A percentile compares a stretch with the other conserved stretches of the same genome.
Conservation (phyloP, 495 filamentous ascomycete genomes). For the Aspergillus nanangensis region DNA sequence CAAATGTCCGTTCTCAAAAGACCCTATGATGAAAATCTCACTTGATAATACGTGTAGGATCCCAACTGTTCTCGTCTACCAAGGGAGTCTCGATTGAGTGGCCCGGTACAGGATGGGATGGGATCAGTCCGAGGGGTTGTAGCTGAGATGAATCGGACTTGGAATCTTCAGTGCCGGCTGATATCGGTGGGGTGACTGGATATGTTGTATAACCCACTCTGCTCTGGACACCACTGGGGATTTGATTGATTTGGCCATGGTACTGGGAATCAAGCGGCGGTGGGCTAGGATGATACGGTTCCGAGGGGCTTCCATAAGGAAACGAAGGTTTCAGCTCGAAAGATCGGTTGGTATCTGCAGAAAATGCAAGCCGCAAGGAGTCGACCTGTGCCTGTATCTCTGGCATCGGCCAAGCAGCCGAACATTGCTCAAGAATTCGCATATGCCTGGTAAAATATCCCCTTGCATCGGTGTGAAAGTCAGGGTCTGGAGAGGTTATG, state of each 20-base stretch:
- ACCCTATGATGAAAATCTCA: conserved; percentile 40
- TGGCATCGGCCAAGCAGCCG: conserved; percentile 80
- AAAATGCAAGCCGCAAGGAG: conserved; percentile 87
- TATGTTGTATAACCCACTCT: conserved; percentile 72
- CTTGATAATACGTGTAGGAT: conserved; percentile 91
- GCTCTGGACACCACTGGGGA: conserved; percentile 39
- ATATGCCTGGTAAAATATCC: conserved; percentile 94
- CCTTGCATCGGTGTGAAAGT: conserved; percentile 76
- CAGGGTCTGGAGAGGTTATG: conserved; percentile 88
- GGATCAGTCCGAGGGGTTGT: conserved; percentile 74
- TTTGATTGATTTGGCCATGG: conserved; percentile 29
- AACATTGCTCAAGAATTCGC: conserved; percentile 87
- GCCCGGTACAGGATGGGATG: conserved; percentile 41
- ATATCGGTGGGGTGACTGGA: conserved; percentile 80
- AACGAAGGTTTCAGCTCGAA: conserved; percentile 88
- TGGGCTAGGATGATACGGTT: conserved; percentile 59
- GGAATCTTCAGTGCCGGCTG: conserved; percentile 65
- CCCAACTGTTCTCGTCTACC: conserved; percentile 74
- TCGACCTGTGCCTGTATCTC: conserved; percentile 92
- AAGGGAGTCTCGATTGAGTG: conserved; percentile 50
- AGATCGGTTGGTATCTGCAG: conserved; percentile 75
- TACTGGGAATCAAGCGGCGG: conserved; percentile 48
- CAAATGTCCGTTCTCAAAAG: conserved; percentile 2
- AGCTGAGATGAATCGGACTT: conserved; percentile 78
- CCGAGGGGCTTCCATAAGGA: conserved; percentile 77